Evolutionary conservation across 2,329 filamentous ascomycete species (phyloP).

Genomic region (Coniochaeta sp.): DNA sequence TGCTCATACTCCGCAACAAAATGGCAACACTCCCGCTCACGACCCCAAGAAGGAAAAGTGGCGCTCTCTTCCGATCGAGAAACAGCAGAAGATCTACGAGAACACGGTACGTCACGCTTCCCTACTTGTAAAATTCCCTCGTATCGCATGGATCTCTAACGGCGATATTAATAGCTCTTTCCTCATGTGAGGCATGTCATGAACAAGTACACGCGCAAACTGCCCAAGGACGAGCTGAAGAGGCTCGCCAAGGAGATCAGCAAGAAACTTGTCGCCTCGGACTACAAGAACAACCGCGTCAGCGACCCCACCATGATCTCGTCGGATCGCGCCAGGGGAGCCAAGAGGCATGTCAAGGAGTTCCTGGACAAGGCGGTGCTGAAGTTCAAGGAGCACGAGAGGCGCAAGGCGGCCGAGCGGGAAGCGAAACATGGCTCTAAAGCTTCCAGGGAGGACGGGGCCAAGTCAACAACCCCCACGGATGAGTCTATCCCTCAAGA

Average conservation of each 20-base stretch:
- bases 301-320: slow-evolving; percentile 67
- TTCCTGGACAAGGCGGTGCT: slow-evolving; percentile 80
- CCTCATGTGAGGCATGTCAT: slow-evolving; percentile 80
- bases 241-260: slow-evolving; percentile 59
- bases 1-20: slow-evolving; percentile 58
- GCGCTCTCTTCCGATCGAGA: slow-evolving; percentile 64
- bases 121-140: background rate
- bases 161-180: slow-evolving; percentile 52
- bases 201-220: slow-evolving; percentile 78
- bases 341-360: slow-evolving; percentile 76
- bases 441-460: slow-evolving; percentile 6
- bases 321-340: slow-evolving; percentile 70
- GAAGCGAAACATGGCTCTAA: slow-evolving; percentile 18
- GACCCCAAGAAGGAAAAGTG: slow-evolving; percentile 64
- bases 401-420: slow-evolving; percentile 47
- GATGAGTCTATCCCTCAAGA: slow-evolving; percentile 16
- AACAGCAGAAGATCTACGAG: slow-evolving; percentile 92
- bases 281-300: slow-evolving; percentile 86
- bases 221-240: slow-evolving; percentile 71
- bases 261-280: slow-evolving; percentile 85
- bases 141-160: slow-evolving; percentile 7
- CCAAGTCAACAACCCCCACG: slow-evolving; percentile 3
- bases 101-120: slow-evolving; percentile 75
- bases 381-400: slow-evolving; percentile 64
- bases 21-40: slow-evolving; percentile 42